A percentile compares a stretch with the other conserved stretches of the same genome.
Conservation (phyloP, 805 yeast species). For the Monosporozyma siamensis region DNA sequence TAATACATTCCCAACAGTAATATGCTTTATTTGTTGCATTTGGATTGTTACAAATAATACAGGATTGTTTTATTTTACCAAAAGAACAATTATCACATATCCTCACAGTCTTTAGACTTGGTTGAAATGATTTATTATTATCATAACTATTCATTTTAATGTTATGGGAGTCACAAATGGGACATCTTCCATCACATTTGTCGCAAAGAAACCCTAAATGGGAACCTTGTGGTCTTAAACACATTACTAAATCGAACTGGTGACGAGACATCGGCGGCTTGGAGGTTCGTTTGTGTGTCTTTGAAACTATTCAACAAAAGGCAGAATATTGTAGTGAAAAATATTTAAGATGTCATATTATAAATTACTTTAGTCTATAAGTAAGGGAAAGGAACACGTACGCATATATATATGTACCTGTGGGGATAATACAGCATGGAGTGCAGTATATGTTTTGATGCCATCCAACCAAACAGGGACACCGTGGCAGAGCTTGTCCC, state of each 20-base stretch:
- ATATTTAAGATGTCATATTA: no score
- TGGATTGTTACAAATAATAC: slow-evolving; percentile 62
- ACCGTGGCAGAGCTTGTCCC: slow-evolving; percentile 29
- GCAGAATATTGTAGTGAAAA: no score
- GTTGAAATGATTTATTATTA: slow-evolving; percentile 35
- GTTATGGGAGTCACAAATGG: slow-evolving; percentile 79
- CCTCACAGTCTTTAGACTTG: slow-evolving; percentile 36
- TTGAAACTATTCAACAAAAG: no score
- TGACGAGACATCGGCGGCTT: no score
- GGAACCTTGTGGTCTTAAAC: slow-evolving; percentile 79
- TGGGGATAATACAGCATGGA: neutral
- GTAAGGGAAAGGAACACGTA: no score
- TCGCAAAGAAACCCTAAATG: slow-evolving; percentile 63
- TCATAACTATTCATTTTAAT: slow-evolving; percentile 22
- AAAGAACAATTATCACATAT: slow-evolving; percentile 81
- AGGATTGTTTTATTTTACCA: slow-evolving; percentile 52
- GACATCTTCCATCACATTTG: slow-evolving; percentile 87
- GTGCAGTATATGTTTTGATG: slow-evolving; percentile 59
- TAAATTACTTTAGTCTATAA: no score
- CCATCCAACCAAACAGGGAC: slow-evolving; percentile 17
- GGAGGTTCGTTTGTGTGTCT: no score
- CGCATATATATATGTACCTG: no score
- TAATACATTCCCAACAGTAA: slow-evolving; percentile 80
- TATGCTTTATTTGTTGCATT: slow-evolving; percentile 59
- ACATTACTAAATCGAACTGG: slow-evolving; percentile 76